Percentiles rank a stretch among this genome's conserved stretches.
Conservation (phyloP, 2,329 filamentous ascomycete species). For the Ophiostoma sp. region DNA sequence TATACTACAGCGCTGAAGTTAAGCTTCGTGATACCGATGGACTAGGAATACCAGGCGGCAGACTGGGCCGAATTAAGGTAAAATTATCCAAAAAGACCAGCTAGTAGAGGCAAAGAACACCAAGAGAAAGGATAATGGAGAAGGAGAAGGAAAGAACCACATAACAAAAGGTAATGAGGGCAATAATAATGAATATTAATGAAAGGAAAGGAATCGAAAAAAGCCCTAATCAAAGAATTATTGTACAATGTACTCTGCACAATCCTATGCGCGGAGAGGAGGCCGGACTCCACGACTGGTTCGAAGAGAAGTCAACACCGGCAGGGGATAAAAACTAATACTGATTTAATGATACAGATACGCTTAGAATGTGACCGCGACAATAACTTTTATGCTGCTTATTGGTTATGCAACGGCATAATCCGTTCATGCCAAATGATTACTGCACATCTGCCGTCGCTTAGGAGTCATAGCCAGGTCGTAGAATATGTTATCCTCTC, state of each 20-base stretch:
- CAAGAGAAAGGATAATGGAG: neutral
- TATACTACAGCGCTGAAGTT: neutral
- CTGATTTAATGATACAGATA: neutral
- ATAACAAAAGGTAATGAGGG: neutral
- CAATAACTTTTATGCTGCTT: neutral
- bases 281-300: constrained; percentile 7
- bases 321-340: neutral
- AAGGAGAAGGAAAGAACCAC: neutral
- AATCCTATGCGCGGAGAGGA: neutral
- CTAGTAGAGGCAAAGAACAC: constrained; percentile 4
- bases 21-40: neutral
- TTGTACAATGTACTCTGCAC: neutral
- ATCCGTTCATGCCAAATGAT: neutral
- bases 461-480: neutral
- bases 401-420: neutral
- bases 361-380: neutral
- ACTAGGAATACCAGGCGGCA: neutral
- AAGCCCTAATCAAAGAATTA: neutral
- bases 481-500: neutral
- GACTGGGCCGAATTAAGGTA: neutral
- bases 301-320: neutral
- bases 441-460: neutral
- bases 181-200: neutral
- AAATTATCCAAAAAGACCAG: constrained; percentile 7
- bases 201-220: no score